Percentiles rank a stretch among this genome's conserved stretches.
phyloP scores from a whole-genome alignment of 2,329 filamentous ascomycete genomes.

The Thermothelomyces thermophilus region DNA sequence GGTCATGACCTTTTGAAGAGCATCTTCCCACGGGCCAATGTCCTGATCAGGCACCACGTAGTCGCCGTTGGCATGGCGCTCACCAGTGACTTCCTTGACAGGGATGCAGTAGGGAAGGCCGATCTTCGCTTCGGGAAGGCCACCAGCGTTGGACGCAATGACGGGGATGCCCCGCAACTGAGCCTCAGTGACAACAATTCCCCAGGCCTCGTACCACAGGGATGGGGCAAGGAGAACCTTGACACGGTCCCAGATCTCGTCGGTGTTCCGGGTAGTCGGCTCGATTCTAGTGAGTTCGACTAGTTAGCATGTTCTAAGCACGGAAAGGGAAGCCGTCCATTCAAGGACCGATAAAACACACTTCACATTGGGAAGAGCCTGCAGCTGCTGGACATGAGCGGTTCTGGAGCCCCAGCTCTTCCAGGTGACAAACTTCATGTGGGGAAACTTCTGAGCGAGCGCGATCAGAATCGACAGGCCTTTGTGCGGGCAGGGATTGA shows the following conservation, averaged over 20 bases:
- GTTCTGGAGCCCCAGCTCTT: conserved; percentile 23
- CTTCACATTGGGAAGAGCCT: conserved; percentile 20
- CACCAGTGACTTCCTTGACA: conserved; percentile 21
- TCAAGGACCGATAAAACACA: conserved; percentile 3
- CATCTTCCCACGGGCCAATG: conserved; percentile 19
- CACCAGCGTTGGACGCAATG: conserved; percentile 24
- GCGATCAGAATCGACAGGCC: conserved; percentile 21
- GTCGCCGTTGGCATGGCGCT: conserved; percentile 17
- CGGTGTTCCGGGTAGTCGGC: conserved; percentile 20
- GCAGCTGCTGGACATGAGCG: conserved; percentile 13
- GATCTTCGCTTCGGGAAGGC: conserved; percentile 24
- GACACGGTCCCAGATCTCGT: conserved; percentile 26
- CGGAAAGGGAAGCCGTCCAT: neutral
- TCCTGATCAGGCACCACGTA: conserved; percentile 23
- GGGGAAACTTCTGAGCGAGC: conserved; percentile 19
- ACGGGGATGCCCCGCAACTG: conserved; percentile 26
- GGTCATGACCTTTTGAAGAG: conserved; percentile 18
- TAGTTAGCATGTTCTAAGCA: conserved; percentile 7
- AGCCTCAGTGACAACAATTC: conserved; percentile 24
- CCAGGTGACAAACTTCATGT: conserved; percentile 25
- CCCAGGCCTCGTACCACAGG: conserved; percentile 25
- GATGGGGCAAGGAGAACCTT: conserved; percentile 24
- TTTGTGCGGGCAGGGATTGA: conserved; percentile 26
- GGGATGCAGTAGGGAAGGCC: conserved; percentile 22
- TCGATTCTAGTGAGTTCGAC: conserved; percentile 11